Evolutionary conservation across 163 green algal species (phyloP), one percentile per base, ranked within the genome.

Genomic region (Prototheca cutis): DNA sequence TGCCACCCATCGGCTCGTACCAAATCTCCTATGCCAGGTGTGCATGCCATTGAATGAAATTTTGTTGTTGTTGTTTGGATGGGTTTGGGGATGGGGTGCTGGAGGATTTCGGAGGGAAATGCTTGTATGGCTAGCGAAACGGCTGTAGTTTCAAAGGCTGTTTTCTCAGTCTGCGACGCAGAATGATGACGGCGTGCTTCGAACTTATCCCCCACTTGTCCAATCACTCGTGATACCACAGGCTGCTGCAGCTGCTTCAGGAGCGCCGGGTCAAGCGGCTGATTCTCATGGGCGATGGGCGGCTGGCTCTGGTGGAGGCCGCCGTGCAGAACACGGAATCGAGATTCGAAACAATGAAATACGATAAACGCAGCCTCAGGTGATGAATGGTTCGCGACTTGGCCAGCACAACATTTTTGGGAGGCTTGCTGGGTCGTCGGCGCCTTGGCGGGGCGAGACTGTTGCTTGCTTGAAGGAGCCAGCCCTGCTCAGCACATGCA

Each of bases 251-350:
- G 34, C 65, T 85, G 32, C 47, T 90, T 53, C 21, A 61, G 19
- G 42, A 74, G 4, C 61, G 56, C 31, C 47, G 45, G 25, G 68
- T 90, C 27, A 87, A 88, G 68, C 65, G 81, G 4, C 52, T 90
- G 3, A 71, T 72, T 2, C 53, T 90, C 6, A 47, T 90, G 66
- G 65, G 33, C 13, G 78, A 88, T 45, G 81, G 77, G 24, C 72
- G 66, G 42, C 51, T 74, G 30, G 82, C 82, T 18, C 77, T 88
- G 5, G 77, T 86, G 24, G 81, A 88, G 68, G 71, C 84, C 29
- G 73, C 79, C 3, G 77, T 84, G 33, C 67, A 82, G 48, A 75
- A 74, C 39, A 80, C 68, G 34, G 68, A 69, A n/a, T 71, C 56
- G 7, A 48, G 81, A 45, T 67, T 66, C 15, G 53, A 55, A 3